A percentile compares a stretch with the other conserved stretches of the same genome.
Conservation (phyloP, 192 early-diverging fungal species). For the Mortierella claussenii region DNA sequence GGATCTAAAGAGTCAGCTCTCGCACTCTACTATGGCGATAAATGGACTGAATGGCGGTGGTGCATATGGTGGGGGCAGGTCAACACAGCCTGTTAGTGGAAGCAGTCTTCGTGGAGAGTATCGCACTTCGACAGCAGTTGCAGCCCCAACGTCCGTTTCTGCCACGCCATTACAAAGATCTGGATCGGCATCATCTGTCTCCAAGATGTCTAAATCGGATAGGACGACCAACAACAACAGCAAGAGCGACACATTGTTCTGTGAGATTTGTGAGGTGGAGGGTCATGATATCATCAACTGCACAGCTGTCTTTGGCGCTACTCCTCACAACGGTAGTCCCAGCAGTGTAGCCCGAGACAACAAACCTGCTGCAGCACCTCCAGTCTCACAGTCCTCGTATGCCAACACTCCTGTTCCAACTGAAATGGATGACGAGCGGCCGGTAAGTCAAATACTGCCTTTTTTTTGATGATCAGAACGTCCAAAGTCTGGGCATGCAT, state of each 20-base stretch:
- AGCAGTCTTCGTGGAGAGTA: constrained; percentile 1
- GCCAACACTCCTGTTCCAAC: too few relatives aligned
- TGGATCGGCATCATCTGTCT: too few relatives aligned
- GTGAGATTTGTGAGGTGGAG: constrained; percentile 77
- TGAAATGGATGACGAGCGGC: constrained; percentile 18
- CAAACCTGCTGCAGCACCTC: too few relatives aligned
- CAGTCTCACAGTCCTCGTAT: too few relatives aligned
- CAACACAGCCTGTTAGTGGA: neutral
- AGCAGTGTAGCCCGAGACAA: too few relatives aligned
- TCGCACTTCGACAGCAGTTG: neutral
- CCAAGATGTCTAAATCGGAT: too few relatives aligned
- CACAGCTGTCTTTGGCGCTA: constrained; percentile 57
- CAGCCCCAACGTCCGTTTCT: neutral
- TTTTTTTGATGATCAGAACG: neutral
- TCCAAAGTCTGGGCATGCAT: neutral
- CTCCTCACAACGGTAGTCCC: neutral
- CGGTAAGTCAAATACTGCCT: constrained; percentile 20
- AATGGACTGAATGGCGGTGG: neutral
- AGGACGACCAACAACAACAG: too few relatives aligned
- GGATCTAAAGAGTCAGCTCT: constrained; percentile 59
- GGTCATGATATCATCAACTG: constrained; percentile 75
- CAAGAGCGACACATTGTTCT: constrained; percentile 52
- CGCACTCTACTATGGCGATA: neutral
- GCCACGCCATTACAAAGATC: too few relatives aligned
- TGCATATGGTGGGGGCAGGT: neutral